Evolutionary conservation across 768 basidiomycete genomes (phyloP).

Genomic region (Suillus alpinus): DNA sequence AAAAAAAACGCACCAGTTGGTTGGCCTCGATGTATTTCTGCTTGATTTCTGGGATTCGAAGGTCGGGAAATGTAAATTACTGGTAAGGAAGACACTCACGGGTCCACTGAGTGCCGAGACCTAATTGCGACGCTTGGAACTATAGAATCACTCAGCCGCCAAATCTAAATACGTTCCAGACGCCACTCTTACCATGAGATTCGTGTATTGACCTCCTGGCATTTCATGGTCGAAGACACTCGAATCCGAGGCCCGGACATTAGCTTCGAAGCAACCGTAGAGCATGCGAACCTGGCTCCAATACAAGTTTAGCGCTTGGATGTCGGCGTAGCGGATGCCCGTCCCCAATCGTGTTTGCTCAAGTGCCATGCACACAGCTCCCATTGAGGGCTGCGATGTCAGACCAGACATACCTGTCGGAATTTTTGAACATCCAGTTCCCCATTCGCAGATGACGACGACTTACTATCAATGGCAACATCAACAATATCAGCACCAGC

Average conservation of each 20-base stretch:
- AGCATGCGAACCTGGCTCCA: slow-evolving; percentile 97
- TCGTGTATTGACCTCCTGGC: slow-evolving; percentile 97
- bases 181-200: slow-evolving; percentile 71
- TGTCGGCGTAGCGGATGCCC: slow-evolving; percentile 94
- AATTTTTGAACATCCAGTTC: not conserved
- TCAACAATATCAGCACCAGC: slow-evolving; percentile 99
- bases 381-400: slow-evolving; percentile 99
- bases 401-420: slow-evolving; percentile 90
- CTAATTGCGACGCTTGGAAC: slow-evolving; percentile 99
- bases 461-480: slow-evolving; percentile 95
- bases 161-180: not conserved
- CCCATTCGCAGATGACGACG: not conserved
- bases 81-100: slow-evolving; percentile 40
- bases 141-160: slow-evolving; percentile 31
- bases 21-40: slow-evolving; percentile 99
- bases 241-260: slow-evolving; percentile 94
- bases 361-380: slow-evolving; percentile 89
- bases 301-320: slow-evolving; percentile 95
- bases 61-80: slow-evolving; percentile 7
- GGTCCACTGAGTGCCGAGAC: slow-evolving; percentile 95
- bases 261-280: slow-evolving; percentile 97
- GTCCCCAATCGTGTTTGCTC: slow-evolving; percentile 94
- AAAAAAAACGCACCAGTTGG: slow-evolving; percentile 62
- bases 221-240: slow-evolving; percentile 99
- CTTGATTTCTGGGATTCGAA: slow-evolving; percentile 71